Conservation (phyloP, 352 stramenopile genomes). For the Phytopythium boreale region DNA sequence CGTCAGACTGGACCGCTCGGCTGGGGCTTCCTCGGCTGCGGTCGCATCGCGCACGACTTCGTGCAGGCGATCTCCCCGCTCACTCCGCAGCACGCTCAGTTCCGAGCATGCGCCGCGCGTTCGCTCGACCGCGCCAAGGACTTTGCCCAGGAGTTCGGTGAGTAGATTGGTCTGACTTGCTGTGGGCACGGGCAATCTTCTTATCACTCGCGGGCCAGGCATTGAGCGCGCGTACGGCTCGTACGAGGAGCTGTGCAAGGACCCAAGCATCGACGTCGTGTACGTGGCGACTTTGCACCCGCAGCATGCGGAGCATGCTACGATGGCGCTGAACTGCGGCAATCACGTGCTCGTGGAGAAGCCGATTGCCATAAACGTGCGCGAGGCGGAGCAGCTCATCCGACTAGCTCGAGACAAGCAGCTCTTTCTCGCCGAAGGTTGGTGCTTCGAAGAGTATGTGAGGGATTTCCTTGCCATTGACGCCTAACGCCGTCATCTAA, state of each 20-base stretch:
- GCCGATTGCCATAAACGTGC: conserved; percentile 75
- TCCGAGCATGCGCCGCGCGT: conserved; percentile 43
- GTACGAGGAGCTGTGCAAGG: conserved; percentile 75
- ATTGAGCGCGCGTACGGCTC: conserved; percentile 63
- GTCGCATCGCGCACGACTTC: conserved; percentile 51
- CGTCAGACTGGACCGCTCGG: conserved; percentile 17
- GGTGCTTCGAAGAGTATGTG: neutral
- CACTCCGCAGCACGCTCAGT: conserved; percentile 11
- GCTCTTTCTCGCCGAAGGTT: conserved; percentile 62
- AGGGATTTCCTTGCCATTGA: no score
- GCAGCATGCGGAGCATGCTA: conserved; percentile 58
- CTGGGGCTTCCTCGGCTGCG: conserved; percentile 53
- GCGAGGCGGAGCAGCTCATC: conserved; percentile 62
- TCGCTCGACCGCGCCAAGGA: conserved; percentile 33
- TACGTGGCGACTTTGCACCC: conserved; percentile 88
- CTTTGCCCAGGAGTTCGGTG: conserved; percentile 14
- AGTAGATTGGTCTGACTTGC: neutral
- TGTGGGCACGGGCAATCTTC: neutral
- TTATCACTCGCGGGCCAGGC: conserved; percentile 12
- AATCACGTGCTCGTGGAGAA: conserved; percentile 93
- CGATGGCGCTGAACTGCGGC: conserved; percentile 58
- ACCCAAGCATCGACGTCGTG: conserved; percentile 83
- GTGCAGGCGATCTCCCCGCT: conserved; percentile 34
- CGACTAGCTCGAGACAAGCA: conserved; percentile 14
- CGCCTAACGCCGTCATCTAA: no score